A percentile compares a stretch with the other conserved stretches of the same genome.
Evolutionary conservation across 495 filamentous ascomycete genomes (phyloP).

Genomic region (Lasiosphaeris hirsuta): DNA sequence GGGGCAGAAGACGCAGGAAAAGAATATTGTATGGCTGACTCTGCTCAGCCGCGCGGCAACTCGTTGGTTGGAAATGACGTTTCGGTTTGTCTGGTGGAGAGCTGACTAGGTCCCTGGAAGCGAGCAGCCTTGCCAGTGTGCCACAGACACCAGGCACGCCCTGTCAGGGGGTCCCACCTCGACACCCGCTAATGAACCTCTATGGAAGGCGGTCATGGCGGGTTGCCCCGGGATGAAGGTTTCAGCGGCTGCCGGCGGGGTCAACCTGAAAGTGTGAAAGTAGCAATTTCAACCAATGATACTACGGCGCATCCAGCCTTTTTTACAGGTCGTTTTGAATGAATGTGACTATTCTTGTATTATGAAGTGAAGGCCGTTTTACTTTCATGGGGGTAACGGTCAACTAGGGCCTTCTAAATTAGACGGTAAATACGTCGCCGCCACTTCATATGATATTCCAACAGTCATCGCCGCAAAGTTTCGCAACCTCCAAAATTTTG

Average conservation of each 20-base stretch:
- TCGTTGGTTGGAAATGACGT: slow-evolving; percentile 18
- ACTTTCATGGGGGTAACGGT: no score
- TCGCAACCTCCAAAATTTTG: no score
- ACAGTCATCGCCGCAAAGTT: no score
- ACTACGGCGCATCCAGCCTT: background rate
- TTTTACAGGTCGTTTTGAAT: background rate
- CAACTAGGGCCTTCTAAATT: no score
- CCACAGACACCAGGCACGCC: background rate
- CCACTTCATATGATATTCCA: no score
- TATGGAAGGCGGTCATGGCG: background rate
- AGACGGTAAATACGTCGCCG: no score
- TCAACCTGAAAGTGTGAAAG: background rate
- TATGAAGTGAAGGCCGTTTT: no score
- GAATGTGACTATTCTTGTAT: no score
- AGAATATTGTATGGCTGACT: background rate
- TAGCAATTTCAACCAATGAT: slow-evolving; percentile 4
- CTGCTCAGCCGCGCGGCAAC: slow-evolving; percentile 4
- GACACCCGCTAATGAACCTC: background rate
- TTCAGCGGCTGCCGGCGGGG: slow-evolving; percentile 30
- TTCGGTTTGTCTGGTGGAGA: background rate
- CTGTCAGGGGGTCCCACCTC: background rate
- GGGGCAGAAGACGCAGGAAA: background rate
- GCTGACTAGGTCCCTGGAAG: slow-evolving; percentile 12
- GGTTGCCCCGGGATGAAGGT: slow-evolving; percentile 17
- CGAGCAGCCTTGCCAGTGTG: slow-evolving; percentile 6